phyloP scores from a whole-genome alignment of 2,329 filamentous ascomycete species.

The Colletotrichum graminicola region DNA sequence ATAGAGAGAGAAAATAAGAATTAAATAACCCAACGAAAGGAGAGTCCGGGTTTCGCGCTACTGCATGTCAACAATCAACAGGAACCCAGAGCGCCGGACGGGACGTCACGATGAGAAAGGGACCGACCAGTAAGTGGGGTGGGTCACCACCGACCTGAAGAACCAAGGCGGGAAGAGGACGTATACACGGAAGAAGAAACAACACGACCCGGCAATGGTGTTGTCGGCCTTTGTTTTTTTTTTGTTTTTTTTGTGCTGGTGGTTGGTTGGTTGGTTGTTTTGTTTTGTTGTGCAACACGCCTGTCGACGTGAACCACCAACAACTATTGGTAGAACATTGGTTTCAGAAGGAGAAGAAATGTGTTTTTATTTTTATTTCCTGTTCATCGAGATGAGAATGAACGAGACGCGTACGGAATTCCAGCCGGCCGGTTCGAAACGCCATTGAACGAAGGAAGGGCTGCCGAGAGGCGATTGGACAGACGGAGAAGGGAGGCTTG shows the following conservation, averaged over 20 bases:
- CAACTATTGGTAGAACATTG: not conserved
- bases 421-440: not conserved
- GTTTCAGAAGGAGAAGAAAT: not conserved
- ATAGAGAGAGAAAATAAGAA: not conserved
- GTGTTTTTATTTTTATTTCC: no score
- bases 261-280: not conserved
- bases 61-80: constrained; percentile 20
- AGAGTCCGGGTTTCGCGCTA: not conserved
- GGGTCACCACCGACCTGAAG: not conserved
- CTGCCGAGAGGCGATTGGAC: not conserved
- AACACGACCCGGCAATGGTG: not conserved
- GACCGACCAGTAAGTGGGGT: no score
- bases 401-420: not conserved
- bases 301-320: not conserved
- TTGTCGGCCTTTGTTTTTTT: not conserved
- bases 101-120: not conserved
- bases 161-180: no score
- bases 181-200: not conserved
- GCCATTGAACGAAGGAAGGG: not conserved
- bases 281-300: not conserved
- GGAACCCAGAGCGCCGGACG: not conserved
- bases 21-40: not conserved
- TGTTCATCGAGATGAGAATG: not conserved
- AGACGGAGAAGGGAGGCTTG: not conserved
- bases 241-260: not conserved